Percentiles rank a stretch among this genome's conserved stretches.
phyloP scores from a whole-genome alignment of 2,329 filamentous ascomycete genomes.

The Aspergillus cejpii region DNA sequence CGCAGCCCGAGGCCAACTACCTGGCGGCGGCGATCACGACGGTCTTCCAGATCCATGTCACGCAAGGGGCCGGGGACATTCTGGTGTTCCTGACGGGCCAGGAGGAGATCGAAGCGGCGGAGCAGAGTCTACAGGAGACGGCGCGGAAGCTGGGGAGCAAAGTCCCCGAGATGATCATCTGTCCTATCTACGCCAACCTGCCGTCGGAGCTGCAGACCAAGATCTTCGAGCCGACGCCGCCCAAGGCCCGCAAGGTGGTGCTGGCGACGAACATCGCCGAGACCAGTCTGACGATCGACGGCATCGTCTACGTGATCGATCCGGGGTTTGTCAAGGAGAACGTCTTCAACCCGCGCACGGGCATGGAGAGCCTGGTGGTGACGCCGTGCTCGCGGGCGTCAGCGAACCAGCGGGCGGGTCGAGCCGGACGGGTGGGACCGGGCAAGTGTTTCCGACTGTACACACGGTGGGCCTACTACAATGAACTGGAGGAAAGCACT shows the following conservation, averaged over 20 bases:
- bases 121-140: constrained; percentile 77
- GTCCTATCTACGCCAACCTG: constrained; percentile 89
- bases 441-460: constrained; percentile 93
- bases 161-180: constrained; percentile 79
- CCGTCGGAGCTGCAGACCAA: constrained; percentile 85
- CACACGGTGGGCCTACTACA: constrained; percentile 88
- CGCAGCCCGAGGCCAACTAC: constrained; percentile 89
- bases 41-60: constrained; percentile 89
- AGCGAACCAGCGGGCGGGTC: constrained; percentile 85
- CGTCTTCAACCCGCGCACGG: constrained; percentile 80
- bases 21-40: constrained; percentile 86
- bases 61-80: constrained; percentile 78
- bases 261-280: constrained; percentile 96
- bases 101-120: constrained; percentile 88
- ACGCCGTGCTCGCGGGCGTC: constrained; percentile 87
- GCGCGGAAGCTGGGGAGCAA: constrained; percentile 77
- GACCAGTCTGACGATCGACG: constrained; percentile 90
- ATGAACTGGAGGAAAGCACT: constrained; percentile 87
- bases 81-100: constrained; percentile 92
- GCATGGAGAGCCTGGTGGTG: constrained; percentile 86
- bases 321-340: constrained; percentile 95
- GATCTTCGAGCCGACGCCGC: constrained; percentile 89
- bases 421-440: constrained; percentile 83
- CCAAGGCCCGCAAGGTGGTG: constrained; percentile 80
- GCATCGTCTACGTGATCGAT: constrained; percentile 93